A percentile compares a stretch with the other conserved stretches of the same genome.
Evolutionary conservation across 2,329 filamentous ascomycete species (phyloP).

Genomic region (Arachnomyces sp.): DNA sequence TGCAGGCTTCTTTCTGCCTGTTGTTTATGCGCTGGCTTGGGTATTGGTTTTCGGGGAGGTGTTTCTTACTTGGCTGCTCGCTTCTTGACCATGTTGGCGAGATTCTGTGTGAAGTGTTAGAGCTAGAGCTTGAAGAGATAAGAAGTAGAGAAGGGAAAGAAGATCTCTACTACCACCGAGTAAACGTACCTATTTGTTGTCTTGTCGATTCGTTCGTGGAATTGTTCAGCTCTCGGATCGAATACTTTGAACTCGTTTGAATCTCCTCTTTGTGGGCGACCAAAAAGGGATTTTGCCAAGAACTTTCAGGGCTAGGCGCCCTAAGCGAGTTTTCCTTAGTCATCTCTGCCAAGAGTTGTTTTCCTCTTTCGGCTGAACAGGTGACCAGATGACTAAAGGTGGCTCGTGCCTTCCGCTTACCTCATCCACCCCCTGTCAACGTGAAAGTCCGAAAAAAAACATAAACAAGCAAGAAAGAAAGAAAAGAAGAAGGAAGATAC

Average conservation of each 20-base stretch:
- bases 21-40: too few relatives aligned
- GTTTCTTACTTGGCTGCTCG: constrained; percentile 64
- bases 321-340: constrained; percentile 1
- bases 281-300: too few relatives aligned
- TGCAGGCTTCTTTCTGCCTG: background rate
- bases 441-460: too few relatives aligned
- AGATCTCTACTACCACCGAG: too few relatives aligned
- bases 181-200: background rate
- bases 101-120: constrained; percentile 29
- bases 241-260: background rate
- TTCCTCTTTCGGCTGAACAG: too few relatives aligned
- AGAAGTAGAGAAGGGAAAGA: constrained; percentile 10
- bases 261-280: constrained; percentile 3
- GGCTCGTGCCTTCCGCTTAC: too few relatives aligned
- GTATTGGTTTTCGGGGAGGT: constrained; percentile 5
- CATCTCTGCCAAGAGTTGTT: background rate
- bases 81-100: constrained; percentile 67
- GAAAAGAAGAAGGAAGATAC: too few relatives aligned
- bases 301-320: constrained; percentile 2
- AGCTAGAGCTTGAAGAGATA: constrained; percentile 21
- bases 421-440: too few relatives aligned
- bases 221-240: background rate
- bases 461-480: too few relatives aligned
- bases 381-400: too few relatives aligned
- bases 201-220: constrained; percentile 5